A percentile compares a stretch with the other conserved stretches of the same genome.
These are phyloP conservation scores for Dalbergia oliveri DNA, from an alignment of 306 rosid genomes.

Conservation along the genomic window DNA sequence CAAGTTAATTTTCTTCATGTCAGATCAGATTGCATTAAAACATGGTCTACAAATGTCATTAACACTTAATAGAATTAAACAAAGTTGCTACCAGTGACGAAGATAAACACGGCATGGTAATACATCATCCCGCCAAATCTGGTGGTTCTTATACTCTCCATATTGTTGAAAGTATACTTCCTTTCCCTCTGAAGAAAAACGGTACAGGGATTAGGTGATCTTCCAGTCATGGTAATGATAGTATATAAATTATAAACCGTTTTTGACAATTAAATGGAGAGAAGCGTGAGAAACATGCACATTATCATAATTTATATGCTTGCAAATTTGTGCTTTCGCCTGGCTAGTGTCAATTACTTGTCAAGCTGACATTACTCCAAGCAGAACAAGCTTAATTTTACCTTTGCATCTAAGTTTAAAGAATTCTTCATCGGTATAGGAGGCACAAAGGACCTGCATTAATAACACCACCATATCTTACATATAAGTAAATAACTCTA, in stretches of 20 bases:
- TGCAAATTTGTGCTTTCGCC: slow-evolving; percentile 12
- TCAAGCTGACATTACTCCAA: neutral
- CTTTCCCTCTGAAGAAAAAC: slow-evolving; percentile 66
- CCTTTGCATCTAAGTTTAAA: slow-evolving; percentile 74
- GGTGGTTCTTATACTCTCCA: slow-evolving; percentile 68
- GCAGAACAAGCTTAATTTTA: slow-evolving; percentile 34
- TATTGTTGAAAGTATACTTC: slow-evolving; percentile 68
- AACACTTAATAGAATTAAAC: neutral
- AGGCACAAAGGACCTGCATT: slow-evolving; percentile 86
- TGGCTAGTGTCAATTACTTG: neutral
- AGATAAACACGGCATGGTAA: slow-evolving; percentile 94
- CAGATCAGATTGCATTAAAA: neutral
- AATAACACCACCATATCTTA: neutral
- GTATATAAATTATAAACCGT: neutral
- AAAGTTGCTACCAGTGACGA: slow-evolving; percentile 78
- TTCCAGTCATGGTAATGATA: neutral
- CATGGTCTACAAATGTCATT: slow-evolving; percentile 3
- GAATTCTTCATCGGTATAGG: slow-evolving; percentile 85
- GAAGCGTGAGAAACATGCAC: slow-evolving; percentile 8
- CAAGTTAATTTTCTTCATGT: slow-evolving; percentile 12
- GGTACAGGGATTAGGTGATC: neutral
- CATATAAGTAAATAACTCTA: neutral
- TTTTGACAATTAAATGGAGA: neutral
- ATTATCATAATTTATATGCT: neutral
- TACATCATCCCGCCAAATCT: slow-evolving; percentile 88